A percentile compares a stretch with the other conserved stretches of the same genome.
phyloP scores from a whole-genome alignment of 768 basidiomycete genomes.

The Termitomyces sp. region DNA sequence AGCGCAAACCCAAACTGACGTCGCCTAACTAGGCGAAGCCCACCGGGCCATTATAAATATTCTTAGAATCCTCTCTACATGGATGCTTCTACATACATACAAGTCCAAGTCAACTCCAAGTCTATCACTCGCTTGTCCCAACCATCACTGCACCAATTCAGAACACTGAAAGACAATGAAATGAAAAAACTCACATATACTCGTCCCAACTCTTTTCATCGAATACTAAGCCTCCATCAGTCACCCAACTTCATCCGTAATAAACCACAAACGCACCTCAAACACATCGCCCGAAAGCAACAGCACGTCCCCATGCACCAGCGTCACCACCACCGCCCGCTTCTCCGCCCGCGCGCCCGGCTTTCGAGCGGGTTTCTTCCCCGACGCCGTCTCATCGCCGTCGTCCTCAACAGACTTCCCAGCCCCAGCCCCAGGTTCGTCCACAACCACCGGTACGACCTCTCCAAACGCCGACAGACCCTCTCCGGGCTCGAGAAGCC shows the following conservation, averaged over 20 bases:
- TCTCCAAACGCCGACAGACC: neutral
- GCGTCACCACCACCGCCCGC: slow-evolving; percentile 25
- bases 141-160: slow-evolving; percentile 12
- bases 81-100: no score
- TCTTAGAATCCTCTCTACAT: neutral
- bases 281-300: slow-evolving; percentile 39
- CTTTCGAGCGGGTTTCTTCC: no score
- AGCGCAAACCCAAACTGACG: slow-evolving; percentile 3
- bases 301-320: slow-evolving; percentile 43
- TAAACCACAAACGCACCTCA: slow-evolving; percentile 27
- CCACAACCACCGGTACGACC: neutral
- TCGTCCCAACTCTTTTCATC: slow-evolving; percentile 40
- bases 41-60: neutral
- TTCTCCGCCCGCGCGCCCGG: no score
- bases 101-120: no score
- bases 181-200: slow-evolving; percentile 32
- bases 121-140: neutral
- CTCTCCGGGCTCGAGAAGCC: neutral
- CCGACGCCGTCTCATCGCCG: neutral
- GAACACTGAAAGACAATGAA: neutral
- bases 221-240: slow-evolving; percentile 31
- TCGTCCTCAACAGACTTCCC: neutral
- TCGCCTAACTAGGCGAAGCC: slow-evolving; percentile 1
- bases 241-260: neutral
- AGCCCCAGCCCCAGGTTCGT: neutral